Percentiles rank a stretch among this genome's conserved stretches.
Conservation (phyloP, 2,329 filamentous ascomycete species). For the Aspergillus intermedius region DNA sequence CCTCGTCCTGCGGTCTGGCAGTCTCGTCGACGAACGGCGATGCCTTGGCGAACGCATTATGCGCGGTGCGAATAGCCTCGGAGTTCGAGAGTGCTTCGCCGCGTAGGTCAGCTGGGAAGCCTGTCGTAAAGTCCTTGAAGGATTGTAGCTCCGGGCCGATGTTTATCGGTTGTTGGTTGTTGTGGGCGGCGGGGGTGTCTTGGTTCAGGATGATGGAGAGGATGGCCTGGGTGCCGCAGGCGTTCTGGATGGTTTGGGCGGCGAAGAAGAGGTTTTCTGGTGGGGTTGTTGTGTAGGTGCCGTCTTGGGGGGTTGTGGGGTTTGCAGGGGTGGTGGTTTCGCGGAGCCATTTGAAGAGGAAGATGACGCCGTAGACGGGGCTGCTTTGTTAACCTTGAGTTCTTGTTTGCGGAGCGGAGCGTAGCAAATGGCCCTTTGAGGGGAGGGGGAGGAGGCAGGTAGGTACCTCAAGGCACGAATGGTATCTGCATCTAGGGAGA, state of each 20-base stretch:
- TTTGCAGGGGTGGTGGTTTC: constrained; percentile 53
- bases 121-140: constrained; percentile 83
- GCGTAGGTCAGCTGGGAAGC: constrained; percentile 68
- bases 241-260: constrained; percentile 95
- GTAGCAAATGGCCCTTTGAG: neutral
- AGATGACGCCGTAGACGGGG: constrained; percentile 90
- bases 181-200: constrained; percentile 30
- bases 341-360: constrained; percentile 80
- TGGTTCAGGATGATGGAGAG: constrained; percentile 89
- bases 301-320: constrained; percentile 65
- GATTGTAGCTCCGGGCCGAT: constrained; percentile 65
- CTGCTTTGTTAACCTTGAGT: constrained; percentile 32
- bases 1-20: constrained; percentile 60
- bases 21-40: constrained; percentile 94
- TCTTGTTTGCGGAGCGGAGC: constrained; percentile 2
- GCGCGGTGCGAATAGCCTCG: constrained; percentile 65
- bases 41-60: constrained; percentile 83
- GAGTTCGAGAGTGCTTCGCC: constrained; percentile 67
- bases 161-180: constrained; percentile 45
- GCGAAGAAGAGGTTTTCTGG: constrained; percentile 84
- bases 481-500: constrained; percentile 71
- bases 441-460: neutral
- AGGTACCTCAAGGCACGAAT: constrained; percentile 39
- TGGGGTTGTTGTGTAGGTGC: constrained; percentile 69
- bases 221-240: constrained; percentile 92